Base-by-base conservation (phyloP, 106 monocot species). In the Narthecium ossifragum region DNA sequence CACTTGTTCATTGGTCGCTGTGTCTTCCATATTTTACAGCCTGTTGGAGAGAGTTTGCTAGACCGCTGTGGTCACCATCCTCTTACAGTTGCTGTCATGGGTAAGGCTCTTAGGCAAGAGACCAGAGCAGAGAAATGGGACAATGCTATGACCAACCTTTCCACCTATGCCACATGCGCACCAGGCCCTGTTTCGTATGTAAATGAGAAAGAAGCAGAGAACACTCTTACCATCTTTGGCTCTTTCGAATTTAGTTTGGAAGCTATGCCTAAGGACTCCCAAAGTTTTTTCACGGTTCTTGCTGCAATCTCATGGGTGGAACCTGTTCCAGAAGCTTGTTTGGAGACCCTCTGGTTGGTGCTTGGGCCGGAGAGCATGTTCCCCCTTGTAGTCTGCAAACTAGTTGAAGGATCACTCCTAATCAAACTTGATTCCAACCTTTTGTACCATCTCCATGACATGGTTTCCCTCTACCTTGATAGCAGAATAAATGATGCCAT, bases 191-290 rank as follows among this genome's bases (percentile, higher is more conserved):
- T 81, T 60, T 72, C 81, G 8, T 81, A 81, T 55, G 76, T 76
- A 26, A 81, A 80, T 60, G 81, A 81, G 45, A 76, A 81, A 64
- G 71, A 64, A 39, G 46, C 57, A 14, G 72, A 76, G 46, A 81
- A 67, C 31, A 72, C 71, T 0, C 29, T 81, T 32, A 81, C 81
- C 59, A 72, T 81, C 25, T 81, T 81, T 68, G 72, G 81, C 17
- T 81, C 76, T 6, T 76, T 81, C 51, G 81, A 81, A 32, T 81
- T 76, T 59, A 81, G 81, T 34, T 65, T 81, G 63, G 76, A 81
- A 76, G 81, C 66, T 18, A 81, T 81, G 76, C 76, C 75, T n/a
- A 63, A 81, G 52, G 29, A 72, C 21, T 72, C 76, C 32, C 61
- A 45, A 33, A 59, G 43, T 20, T 72, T 76, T 33, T 81, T 76